Base-by-base conservation (phyloP, 2,329 filamentous ascomycete species). In the Colletotrichum eremochloae region DNA sequence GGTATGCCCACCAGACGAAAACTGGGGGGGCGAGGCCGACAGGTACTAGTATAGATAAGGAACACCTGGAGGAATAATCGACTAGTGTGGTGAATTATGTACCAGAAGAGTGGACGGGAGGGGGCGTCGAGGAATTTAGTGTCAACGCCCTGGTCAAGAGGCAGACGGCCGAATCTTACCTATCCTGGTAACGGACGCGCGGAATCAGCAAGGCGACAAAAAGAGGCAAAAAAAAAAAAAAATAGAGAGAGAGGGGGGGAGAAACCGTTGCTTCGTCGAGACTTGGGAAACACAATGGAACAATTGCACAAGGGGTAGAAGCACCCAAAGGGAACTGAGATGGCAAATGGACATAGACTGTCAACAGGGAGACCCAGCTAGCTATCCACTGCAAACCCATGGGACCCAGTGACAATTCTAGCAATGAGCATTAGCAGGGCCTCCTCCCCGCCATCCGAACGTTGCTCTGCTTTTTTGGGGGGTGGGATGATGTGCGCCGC, bases 11-110 rank as follows among this genome's bases (percentile, higher is more conserved):
- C 64, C 64, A 20, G 44, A 60, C 65, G 50, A 58, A 38, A 31
- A 31, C 36, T 57, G 58, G 64, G 20, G 50, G 50, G 52, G 63
- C n/a, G 64, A 63, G 38, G 42, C 57, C 68, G 68, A 68, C 18
- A 29, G 36, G 65, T 12, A 24, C 65, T 57, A 58, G 58, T 40
- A 40, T 38, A 24, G 58, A 63, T 52, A 63, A 20, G 68, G 55
- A 57, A 44, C 31, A 14, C 33, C n/a, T 38, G 24, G 61, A 29
- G 31, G 53, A 44, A 36, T 24, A 55, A 44, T 24, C 20, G 46
- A 53, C 61, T n/a, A 38, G 46, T 8, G 53, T 61, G 36, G 15
- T 33, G 50, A 33, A 9, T 8, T 3, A 31, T 53, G 38, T 40
- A 7, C 36, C 20, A 50, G 57, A 67, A 62, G n/a, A 63, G 58